Conservation (phyloP, 179 eudicot genomes). For the Drosera spatulata region DNA sequence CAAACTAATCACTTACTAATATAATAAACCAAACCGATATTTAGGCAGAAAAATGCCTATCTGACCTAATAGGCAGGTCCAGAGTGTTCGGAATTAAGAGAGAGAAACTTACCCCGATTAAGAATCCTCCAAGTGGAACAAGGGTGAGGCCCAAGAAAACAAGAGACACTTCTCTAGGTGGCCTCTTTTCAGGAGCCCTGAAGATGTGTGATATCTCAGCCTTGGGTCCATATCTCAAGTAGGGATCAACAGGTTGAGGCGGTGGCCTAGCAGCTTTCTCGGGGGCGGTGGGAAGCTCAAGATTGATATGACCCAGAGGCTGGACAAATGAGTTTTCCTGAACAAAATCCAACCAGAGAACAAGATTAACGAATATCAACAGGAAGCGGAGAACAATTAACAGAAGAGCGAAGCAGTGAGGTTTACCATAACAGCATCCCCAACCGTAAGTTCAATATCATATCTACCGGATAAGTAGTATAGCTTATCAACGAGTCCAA, state of each 20-base stretch:
- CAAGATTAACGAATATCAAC: conserved; percentile 2
- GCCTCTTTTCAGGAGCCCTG: conserved; percentile 84
- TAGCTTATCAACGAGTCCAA: conserved; percentile 87
- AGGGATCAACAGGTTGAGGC: conserved; percentile 61
- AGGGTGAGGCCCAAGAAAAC: conserved; percentile 65
- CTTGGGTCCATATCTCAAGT: conserved; percentile 73
- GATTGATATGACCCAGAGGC: conserved; percentile 61
- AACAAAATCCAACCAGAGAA: conserved; percentile 3
- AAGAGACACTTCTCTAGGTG: conserved; percentile 64
- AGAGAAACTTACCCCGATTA: conserved; percentile 60
- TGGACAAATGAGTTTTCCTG: conserved; percentile 86
- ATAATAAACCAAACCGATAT: too few species aligned
- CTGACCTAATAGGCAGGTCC: too few species aligned
- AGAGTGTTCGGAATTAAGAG: too few species aligned
- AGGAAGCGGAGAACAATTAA: neutral
- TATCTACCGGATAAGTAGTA: conserved; percentile 83
- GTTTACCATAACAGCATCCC: conserved; percentile 91
- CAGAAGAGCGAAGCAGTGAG: neutral
- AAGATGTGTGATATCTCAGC: conserved; percentile 84
- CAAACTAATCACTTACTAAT: too few species aligned
- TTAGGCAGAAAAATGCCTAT: too few species aligned
- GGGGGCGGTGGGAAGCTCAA: conserved; percentile 89
- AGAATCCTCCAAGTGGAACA: conserved; percentile 70
- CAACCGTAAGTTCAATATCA: conserved; percentile 67
- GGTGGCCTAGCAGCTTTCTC: conserved; percentile 89